phyloP scores from a whole-genome alignment of 1,284 basidiomycete species.

The Inonotus obliquus region DNA sequence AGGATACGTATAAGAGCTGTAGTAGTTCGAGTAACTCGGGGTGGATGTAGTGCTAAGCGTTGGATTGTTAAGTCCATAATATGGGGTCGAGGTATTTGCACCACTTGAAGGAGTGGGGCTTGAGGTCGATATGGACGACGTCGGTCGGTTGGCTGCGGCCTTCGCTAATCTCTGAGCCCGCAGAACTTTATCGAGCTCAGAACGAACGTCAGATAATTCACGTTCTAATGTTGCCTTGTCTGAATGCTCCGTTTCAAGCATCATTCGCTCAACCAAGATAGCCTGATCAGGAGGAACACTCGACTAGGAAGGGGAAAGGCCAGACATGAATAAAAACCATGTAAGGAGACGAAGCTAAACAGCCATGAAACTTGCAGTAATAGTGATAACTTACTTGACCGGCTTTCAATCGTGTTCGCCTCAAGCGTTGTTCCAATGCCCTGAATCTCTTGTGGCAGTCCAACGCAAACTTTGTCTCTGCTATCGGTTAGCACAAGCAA shows the following conservation, averaged over 20 bases:
- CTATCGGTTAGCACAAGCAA: conserved; percentile 21
- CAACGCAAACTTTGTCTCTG: conserved; percentile 64
- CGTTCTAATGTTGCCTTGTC: conserved; percentile 51
- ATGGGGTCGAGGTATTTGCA: conserved; percentile 19
- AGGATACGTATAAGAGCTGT: conserved; percentile 36
- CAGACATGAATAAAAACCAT: conserved; percentile 4
- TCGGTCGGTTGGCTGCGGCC: conserved; percentile 17
- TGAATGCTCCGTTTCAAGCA: conserved; percentile 58
- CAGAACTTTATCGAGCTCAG: conserved; percentile 62
- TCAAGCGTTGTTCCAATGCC: conserved; percentile 53
- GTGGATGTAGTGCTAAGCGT: conserved; percentile 23
- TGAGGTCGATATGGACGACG: conserved; percentile 3
- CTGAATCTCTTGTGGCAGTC: conserved; percentile 55
- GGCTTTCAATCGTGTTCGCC: conserved; percentile 42
- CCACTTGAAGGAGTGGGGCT: not conserved
- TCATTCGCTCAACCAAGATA: conserved; percentile 54
- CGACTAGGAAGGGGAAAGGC: conserved; percentile 38
- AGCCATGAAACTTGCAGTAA: not conserved
- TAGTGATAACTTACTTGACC: conserved; percentile 45
- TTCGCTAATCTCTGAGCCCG: conserved; percentile 49
- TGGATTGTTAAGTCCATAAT: conserved; percentile 15
- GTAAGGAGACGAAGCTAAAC: not conserved
- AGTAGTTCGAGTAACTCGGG: conserved; percentile 31
- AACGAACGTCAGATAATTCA: conserved; percentile 55
- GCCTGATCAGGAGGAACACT: conserved; percentile 55